phyloP scores from a whole-genome alignment of 139 green algal genomes.

The Chlamydomonas applanata region DNA sequence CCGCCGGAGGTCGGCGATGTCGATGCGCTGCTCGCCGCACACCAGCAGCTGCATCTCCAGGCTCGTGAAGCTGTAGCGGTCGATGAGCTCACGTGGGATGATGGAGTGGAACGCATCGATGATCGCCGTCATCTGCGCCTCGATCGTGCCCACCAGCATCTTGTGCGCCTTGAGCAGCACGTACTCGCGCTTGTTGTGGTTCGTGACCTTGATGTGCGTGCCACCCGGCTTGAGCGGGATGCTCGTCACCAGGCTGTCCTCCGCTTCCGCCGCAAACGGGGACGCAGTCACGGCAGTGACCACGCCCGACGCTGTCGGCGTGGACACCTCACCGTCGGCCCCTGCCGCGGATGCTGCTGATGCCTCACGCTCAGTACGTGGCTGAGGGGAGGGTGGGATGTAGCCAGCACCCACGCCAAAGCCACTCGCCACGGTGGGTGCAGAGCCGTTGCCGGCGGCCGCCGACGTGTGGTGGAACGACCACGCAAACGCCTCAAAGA shows the following conservation, averaged over 20 bases:
- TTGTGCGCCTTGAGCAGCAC: conserved; percentile 66
- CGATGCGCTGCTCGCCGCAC: conserved; percentile 57
- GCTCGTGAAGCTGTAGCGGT: conserved; percentile 75
- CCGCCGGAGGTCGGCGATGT: conserved; percentile 43
- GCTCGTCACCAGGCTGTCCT: conserved; percentile 33
- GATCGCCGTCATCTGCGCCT: conserved; percentile 53
- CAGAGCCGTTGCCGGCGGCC: not conserved
- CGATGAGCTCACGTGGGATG: conserved; percentile 59
- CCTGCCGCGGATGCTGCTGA: no score
- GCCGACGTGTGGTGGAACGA: conserved; percentile 48
- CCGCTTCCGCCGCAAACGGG: conserved; percentile 23
- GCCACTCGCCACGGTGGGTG: not conserved
- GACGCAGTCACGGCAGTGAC: not conserved
- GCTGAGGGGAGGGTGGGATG: not conserved
- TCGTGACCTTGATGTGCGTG: conserved; percentile 42
- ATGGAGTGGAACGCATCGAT: conserved; percentile 63
- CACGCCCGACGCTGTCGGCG: no score
- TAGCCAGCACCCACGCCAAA: conserved; percentile 3
- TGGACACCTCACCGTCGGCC: no score
- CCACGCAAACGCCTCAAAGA: conserved; percentile 64
- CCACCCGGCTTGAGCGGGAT: conserved; percentile 59
- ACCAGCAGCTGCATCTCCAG: conserved; percentile 71
- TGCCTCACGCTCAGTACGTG: no score
- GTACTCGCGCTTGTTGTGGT: conserved; percentile 65
- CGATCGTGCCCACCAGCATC: conserved; percentile 63